A percentile compares a stretch with the other conserved stretches of the same genome.
phyloP scores from a whole-genome alignment of 2,329 filamentous ascomycete genomes.

The Aureobasidium sp. region DNA sequence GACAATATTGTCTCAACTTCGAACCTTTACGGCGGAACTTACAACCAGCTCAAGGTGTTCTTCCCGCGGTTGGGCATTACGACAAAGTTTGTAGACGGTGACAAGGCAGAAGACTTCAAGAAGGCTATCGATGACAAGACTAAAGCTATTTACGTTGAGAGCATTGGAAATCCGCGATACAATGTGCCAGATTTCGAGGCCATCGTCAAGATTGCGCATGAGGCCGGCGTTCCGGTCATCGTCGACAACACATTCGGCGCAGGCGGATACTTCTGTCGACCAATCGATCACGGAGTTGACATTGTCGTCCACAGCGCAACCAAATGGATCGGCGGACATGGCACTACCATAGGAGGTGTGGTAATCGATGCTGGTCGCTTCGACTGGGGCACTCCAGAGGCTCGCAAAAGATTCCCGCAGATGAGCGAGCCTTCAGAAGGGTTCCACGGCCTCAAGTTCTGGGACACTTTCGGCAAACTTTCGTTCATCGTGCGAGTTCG shows the following conservation, averaged over 20 bases:
- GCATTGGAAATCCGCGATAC: slow-evolving; percentile 88
- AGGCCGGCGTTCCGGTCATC: slow-evolving; percentile 52
- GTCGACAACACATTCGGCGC: slow-evolving; percentile 94
- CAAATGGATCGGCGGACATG: slow-evolving; percentile 96
- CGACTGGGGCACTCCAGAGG: slow-evolving; percentile 76
- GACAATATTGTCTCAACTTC: slow-evolving; percentile 91
- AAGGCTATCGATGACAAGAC: slow-evolving; percentile 85
- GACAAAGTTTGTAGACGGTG: slow-evolving; percentile 81
- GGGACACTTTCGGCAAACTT: slow-evolving; percentile 78
- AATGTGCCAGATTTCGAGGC: slow-evolving; percentile 88
- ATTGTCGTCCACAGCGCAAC: slow-evolving; percentile 57
- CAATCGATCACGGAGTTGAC: slow-evolving; percentile 74
- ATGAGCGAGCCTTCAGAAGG: slow-evolving; percentile 82
- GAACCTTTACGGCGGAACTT: slow-evolving; percentile 90
- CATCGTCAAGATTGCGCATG: slow-evolving; percentile 72
- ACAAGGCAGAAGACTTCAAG: slow-evolving; percentile 70
- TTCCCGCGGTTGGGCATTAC: slow-evolving; percentile 78
- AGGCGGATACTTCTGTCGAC: slow-evolving; percentile 78
- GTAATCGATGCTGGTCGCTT: slow-evolving; percentile 87
- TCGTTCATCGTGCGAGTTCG: slow-evolving; percentile 79
- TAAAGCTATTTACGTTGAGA: slow-evolving; percentile 87
- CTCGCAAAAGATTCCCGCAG: slow-evolving; percentile 68
- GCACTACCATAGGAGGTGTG: slow-evolving; percentile 81
- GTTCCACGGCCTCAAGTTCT: slow-evolving; percentile 92
- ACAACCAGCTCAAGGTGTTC: slow-evolving; percentile 94